phyloP scores from a whole-genome alignment of 2,329 filamentous ascomycete species.

The Seiridium unicorne region DNA sequence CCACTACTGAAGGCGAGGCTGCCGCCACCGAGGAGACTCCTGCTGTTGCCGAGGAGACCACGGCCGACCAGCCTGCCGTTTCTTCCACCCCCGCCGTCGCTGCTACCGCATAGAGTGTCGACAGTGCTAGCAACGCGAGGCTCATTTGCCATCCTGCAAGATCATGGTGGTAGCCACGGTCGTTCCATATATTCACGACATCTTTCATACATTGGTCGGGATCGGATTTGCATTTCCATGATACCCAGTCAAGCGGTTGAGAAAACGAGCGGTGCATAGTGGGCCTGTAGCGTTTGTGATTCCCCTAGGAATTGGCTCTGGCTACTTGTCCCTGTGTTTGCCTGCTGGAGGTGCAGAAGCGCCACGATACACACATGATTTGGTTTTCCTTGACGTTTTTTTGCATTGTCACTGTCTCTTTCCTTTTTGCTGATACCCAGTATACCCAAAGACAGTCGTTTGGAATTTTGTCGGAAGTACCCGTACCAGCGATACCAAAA shows the following conservation, averaged over 20 bases:
- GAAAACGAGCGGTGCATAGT: background rate
- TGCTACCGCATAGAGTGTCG: conserved; percentile 28
- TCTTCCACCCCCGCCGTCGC: conserved; percentile 20
- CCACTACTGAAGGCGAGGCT: conserved; percentile 20
- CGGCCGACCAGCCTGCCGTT: conserved; percentile 23
- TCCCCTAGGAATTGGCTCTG: background rate
- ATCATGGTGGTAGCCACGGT: background rate
- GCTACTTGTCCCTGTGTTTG: background rate
- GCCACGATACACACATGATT: conserved; percentile 21
- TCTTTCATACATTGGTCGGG: conserved; percentile 24
- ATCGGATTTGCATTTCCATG: conserved; percentile 36
- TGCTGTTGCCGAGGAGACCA: conserved; percentile 12
- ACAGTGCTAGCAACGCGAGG: background rate
- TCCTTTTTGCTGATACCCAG: conserved; percentile 35
- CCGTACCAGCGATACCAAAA: conserved; percentile 19
- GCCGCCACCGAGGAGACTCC: conserved; percentile 10
- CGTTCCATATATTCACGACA: background rate
- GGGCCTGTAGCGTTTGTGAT: conserved; percentile 8
- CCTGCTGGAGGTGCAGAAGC: conserved; percentile 12
- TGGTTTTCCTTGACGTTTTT: conserved; percentile 25
- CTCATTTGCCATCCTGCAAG: background rate
- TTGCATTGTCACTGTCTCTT: conserved; percentile 24
- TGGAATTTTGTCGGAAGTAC: conserved; percentile 22
- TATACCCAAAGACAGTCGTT: conserved; percentile 33
- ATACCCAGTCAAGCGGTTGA: conserved; percentile 23